Percentiles rank a stretch among this genome's conserved stretches.
Evolutionary conservation across 2,329 filamentous ascomycete genomes (phyloP).

Genomic region (Penicillium nordicum): DNA sequence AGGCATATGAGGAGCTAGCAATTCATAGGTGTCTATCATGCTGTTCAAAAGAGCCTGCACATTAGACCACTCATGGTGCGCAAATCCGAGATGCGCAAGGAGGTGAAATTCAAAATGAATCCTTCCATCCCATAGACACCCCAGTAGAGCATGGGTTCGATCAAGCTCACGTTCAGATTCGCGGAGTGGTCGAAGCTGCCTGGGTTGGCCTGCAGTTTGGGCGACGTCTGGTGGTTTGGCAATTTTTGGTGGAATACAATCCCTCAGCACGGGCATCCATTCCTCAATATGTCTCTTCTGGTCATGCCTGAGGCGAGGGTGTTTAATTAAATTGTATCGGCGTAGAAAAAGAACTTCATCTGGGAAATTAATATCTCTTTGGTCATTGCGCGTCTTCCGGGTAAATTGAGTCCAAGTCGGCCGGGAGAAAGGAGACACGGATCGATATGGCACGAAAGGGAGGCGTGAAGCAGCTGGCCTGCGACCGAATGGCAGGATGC

Average conservation of each 20-base stretch:
- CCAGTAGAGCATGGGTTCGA: slow-evolving; percentile 30
- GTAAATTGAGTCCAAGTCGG: slow-evolving; percentile 2
- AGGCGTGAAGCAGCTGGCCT: slow-evolving; percentile 19
- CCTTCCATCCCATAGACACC: slow-evolving; percentile 32
- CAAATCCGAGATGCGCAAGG: slow-evolving; percentile 40
- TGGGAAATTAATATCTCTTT: slow-evolving; percentile 10
- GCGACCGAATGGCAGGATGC: slow-evolving; percentile 34
- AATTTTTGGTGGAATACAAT: slow-evolving; percentile 28
- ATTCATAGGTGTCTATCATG: slow-evolving; percentile 39
- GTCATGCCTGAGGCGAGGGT: slow-evolving; percentile 12
- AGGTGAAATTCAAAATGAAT: slow-evolving; percentile 32
- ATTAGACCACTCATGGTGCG: slow-evolving; percentile 40
- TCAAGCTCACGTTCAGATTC: slow-evolving; percentile 20
- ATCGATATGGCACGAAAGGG: slow-evolving; percentile 10
- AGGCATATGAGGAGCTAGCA: slow-evolving; percentile 18
- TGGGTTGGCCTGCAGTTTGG: slow-evolving; percentile 2
- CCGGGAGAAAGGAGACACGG: slow-evolving; percentile 5
- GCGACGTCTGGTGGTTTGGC: background rate
- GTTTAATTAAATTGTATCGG: slow-evolving; percentile 14
- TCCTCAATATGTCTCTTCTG: slow-evolving; percentile 24
- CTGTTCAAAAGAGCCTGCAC: slow-evolving; percentile 39
- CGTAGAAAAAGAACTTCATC: slow-evolving; percentile 21
- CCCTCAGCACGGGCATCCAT: slow-evolving; percentile 37
- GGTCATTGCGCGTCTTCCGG: background rate
- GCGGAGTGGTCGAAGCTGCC: slow-evolving; percentile 5